phyloP scores from a whole-genome alignment of 1,284 basidiomycete species.

The Marasmius fiardii region DNA sequence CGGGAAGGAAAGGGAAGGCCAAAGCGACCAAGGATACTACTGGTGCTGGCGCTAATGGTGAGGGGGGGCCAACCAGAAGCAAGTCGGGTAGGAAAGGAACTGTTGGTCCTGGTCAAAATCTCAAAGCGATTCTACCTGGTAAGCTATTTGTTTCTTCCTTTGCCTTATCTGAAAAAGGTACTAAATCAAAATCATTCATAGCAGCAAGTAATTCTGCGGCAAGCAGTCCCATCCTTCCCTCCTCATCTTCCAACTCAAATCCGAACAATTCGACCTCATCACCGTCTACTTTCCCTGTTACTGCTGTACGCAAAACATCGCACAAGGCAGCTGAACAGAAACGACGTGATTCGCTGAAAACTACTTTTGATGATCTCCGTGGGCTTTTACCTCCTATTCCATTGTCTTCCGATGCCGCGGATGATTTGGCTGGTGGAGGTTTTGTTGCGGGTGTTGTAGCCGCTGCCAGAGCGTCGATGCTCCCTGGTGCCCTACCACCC shows the following conservation, averaged over 20 bases:
- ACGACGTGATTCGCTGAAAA: conserved; percentile 92
- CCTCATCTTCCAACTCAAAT: conserved; percentile 11
- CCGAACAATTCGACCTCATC: conserved; percentile 17
- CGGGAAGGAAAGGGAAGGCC: conserved; percentile 17
- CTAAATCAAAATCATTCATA: background rate
- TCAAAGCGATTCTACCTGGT: conserved; percentile 75
- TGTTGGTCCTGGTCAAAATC: background rate
- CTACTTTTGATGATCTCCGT: conserved; percentile 93
- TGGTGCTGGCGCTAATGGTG: conserved; percentile 18
- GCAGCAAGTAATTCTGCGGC: background rate
- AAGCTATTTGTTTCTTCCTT: conserved; percentile 15
- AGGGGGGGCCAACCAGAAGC: conserved; percentile 5
- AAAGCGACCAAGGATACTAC: conserved; percentile 23
- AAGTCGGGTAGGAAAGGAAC: conserved; percentile 17
- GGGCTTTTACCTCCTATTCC: conserved; percentile 86
- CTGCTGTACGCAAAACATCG: conserved; percentile 74
- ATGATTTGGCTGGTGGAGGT: conserved; percentile 14
- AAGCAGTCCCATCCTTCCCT: background rate
- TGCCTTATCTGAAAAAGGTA: background rate
- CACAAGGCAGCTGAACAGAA: conserved; percentile 99
- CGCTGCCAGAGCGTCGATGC: conserved; percentile 37
- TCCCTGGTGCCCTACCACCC: conserved; percentile 84
- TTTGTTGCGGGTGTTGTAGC: conserved; percentile 9
- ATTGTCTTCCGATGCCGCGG: conserved; percentile 60
- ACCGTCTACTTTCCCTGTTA: conserved; percentile 22